Evolutionary conservation across 768 basidiomycete species (phyloP).

Genomic region (Panus rudis): DNA sequence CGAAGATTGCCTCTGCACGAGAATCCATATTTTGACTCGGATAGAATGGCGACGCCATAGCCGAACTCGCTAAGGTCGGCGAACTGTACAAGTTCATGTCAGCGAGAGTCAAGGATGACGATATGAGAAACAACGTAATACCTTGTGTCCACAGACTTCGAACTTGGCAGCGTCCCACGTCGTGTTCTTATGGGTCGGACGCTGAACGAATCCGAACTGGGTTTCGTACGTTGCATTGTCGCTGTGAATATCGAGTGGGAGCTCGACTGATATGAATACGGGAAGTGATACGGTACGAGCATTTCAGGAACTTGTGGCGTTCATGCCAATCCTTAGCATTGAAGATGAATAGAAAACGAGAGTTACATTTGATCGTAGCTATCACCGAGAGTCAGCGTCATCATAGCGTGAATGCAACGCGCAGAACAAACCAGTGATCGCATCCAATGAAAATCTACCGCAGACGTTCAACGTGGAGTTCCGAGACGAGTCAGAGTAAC

Average conservation of each 20-base stretch:
- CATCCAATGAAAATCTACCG: constrained; percentile 89
- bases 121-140: no score
- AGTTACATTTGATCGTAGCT: constrained; percentile 55
- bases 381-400: neutral
- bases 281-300: constrained; percentile 25
- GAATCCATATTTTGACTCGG: constrained; percentile 96
- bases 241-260: constrained; percentile 81
- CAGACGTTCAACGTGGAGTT: neutral
- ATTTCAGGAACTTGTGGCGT: constrained; percentile 86
- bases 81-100: constrained; percentile 37
- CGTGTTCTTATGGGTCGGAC: constrained; percentile 95
- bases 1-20: constrained; percentile 82
- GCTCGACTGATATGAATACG: constrained; percentile 78
- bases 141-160: constrained; percentile 96
- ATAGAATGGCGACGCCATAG: constrained; percentile 90
- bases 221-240: constrained; percentile 89
- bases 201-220: constrained; percentile 83
- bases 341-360: constrained; percentile 76
- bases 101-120: neutral
- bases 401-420: neutral
- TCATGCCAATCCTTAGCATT: constrained; percentile 91
- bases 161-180: constrained; percentile 89
- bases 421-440: constrained; percentile 55
- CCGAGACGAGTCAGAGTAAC: no score
- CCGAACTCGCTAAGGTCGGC: constrained; percentile 90